Percentiles rank a stretch among this genome's conserved stretches.
These are phyloP conservation scores for Mortierella sp. DNA, from an alignment of 371 early-diverging fungal species.

Conservation along the genomic window DNA sequence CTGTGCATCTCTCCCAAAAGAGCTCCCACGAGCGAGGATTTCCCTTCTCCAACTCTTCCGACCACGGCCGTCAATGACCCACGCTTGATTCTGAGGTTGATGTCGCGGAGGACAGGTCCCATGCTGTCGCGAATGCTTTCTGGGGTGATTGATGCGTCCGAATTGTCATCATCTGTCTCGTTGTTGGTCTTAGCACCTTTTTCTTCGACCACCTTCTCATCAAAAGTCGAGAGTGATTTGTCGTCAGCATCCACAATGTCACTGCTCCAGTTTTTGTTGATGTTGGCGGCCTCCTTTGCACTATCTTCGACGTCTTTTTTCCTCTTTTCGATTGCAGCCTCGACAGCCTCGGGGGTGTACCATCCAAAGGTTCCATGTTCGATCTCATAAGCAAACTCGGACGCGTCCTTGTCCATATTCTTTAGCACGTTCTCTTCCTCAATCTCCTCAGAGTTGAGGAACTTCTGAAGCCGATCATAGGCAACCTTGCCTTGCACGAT, in stretches of 20 bases:
- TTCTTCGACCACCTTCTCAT: too few species aligned
- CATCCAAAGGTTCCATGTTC: conserved; percentile 66
- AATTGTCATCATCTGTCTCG: too few species aligned
- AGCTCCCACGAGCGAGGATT: conserved; percentile 80
- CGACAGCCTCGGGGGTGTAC: conserved; percentile 54
- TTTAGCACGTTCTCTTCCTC: conserved; percentile 55
- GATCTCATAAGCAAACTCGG: conserved; percentile 47
- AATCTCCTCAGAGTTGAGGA: conserved; percentile 62
- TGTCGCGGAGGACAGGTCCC: conserved; percentile 64
- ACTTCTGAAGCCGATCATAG: conserved; percentile 22
- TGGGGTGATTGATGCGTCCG: too few species aligned
- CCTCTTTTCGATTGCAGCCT: conserved; percentile 9
- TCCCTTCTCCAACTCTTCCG: conserved; percentile 88
- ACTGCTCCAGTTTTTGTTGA: too few species aligned
- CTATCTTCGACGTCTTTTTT: conserved; percentile 6
- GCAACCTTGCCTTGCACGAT: conserved; percentile 10
- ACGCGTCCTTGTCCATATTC: conserved; percentile 37
- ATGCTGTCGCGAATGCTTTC: conserved; percentile 7
- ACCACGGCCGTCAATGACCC: conserved; percentile 78
- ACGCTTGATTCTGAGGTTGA: conserved; percentile 69
- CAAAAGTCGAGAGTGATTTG: not conserved
- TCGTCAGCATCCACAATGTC: conserved; percentile 10
- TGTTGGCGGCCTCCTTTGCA: conserved; percentile 7
- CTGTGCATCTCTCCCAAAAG: conserved; percentile 83
- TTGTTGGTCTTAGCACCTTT: too few species aligned